Evolutionary conservation across 2,329 filamentous ascomycete genomes (phyloP).

Genomic region (Epichloe brachyelytri): DNA sequence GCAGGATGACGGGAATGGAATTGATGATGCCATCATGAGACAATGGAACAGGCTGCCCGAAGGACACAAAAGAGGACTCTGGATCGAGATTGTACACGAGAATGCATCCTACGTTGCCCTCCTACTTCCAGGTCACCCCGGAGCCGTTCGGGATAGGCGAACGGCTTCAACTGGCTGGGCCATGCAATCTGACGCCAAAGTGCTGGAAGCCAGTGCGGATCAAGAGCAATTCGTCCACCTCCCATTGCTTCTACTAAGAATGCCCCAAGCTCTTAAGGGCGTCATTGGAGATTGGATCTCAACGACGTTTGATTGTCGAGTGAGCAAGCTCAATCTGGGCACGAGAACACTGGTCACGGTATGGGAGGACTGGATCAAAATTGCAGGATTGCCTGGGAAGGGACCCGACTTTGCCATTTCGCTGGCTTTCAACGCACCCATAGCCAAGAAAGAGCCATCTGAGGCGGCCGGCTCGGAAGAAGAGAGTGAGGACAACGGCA

Average conservation of each 20-base stretch:
- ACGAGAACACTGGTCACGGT: slow-evolving; percentile 35
- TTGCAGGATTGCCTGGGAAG: slow-evolving; percentile 21
- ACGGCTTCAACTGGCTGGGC: slow-evolving; percentile 8
- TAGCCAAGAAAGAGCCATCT: slow-evolving; percentile 8
- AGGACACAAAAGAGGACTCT: slow-evolving; percentile 22
- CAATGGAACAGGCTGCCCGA: slow-evolving; percentile 10
- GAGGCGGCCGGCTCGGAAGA: slow-evolving; percentile 5
- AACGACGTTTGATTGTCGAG: slow-evolving; percentile 42
- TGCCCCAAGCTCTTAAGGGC: slow-evolving; percentile 39
- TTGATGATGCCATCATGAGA: slow-evolving; percentile 7
- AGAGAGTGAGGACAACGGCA: slow-evolving; percentile 9
- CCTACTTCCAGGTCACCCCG: slow-evolving; percentile 29
- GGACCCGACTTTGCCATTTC: slow-evolving; percentile 36
- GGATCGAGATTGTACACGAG: slow-evolving; percentile 39
- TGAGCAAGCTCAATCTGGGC: slow-evolving; percentile 35
- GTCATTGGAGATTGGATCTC: slow-evolving; percentile 38
- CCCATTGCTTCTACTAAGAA: slow-evolving; percentile 40
- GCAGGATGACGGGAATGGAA: slow-evolving; percentile 8
- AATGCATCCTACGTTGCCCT: slow-evolving; percentile 37
- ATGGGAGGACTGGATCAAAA: slow-evolving; percentile 39
- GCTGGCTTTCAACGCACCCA: slow-evolving; percentile 35
- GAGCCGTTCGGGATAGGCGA: slow-evolving; percentile 4
- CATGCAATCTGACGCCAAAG: slow-evolving; percentile 10
- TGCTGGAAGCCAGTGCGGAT: slow-evolving; percentile 4
- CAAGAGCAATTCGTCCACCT: slow-evolving; percentile 29